phyloP scores from a whole-genome alignment of 495 filamentous ascomycete species.

The Podospora fimiseda region DNA sequence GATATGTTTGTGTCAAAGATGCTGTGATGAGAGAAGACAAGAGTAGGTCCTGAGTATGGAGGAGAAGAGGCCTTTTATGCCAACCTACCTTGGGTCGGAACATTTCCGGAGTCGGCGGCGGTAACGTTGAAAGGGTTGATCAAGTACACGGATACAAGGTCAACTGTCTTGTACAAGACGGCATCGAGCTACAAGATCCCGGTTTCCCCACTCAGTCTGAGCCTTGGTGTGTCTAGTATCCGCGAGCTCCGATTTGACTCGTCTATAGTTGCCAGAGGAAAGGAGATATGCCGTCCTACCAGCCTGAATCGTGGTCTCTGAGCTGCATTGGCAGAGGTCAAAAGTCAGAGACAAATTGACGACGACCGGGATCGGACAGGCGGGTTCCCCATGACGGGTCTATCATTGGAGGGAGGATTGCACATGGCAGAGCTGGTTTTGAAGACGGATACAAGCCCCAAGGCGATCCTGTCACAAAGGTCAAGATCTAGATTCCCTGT shows the following conservation, averaged over 20 bases:
- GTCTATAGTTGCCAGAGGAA: slow-evolving; percentile 16
- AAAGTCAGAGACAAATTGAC: slow-evolving; percentile 8
- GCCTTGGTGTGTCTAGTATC: slow-evolving; percentile 2
- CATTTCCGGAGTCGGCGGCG: slow-evolving; percentile 1
- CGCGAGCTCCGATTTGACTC: background rate
- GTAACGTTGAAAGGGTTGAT: background rate
- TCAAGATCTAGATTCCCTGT: no score
- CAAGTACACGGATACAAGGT: background rate
- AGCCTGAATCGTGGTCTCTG: slow-evolving; percentile 5
- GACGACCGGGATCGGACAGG: slow-evolving; percentile 16
- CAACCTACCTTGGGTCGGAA: background rate
- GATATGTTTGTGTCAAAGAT: background rate
- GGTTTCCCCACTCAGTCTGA: background rate
- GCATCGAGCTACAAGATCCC: background rate
- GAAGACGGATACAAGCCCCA: background rate
- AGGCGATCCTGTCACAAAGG: no score
- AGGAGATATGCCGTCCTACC: background rate
- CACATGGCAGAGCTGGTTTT: background rate
- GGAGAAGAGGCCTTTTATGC: background rate
- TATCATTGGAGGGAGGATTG: background rate
- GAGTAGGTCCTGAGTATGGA: background rate
- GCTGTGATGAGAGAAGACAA: background rate
- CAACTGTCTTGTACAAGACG: slow-evolving; percentile 4
- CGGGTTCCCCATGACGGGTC: background rate
- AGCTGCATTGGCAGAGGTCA: slow-evolving; percentile 8